These are phyloP conservation scores for Ilyonectria destructans DNA, from an alignment of 2,329 filamentous ascomycete genomes.

Conservation along the genomic window DNA sequence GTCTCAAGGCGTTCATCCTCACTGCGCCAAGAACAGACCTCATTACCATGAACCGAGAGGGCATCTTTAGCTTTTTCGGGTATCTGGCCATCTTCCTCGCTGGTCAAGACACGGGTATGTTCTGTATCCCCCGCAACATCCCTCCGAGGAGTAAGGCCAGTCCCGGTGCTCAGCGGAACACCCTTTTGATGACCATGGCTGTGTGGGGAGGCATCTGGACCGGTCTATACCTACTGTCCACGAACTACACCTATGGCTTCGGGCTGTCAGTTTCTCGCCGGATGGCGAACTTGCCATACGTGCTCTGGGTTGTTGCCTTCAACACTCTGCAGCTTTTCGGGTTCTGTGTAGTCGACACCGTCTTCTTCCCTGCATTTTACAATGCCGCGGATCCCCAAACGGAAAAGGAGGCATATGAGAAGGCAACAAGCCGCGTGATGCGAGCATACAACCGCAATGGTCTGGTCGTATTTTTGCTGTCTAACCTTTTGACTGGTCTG, in stretches of 20 bases:
- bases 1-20: constrained; percentile 87
- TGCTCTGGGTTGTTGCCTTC: constrained; percentile 93
- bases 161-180: constrained; percentile 66
- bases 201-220: constrained; percentile 80
- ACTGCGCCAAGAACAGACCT: constrained; percentile 85
- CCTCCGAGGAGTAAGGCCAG: constrained; percentile 60
- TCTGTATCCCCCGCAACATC: constrained; percentile 78
- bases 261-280: constrained; percentile 87
- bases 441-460: constrained; percentile 92
- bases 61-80: constrained; percentile 93
- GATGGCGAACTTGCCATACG: constrained; percentile 92
- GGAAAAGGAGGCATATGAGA: constrained; percentile 76
- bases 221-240: constrained; percentile 78
- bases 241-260: constrained; percentile 79
- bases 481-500: constrained; percentile 90
- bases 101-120: constrained; percentile 87
- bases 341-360: constrained; percentile 83
- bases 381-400: constrained; percentile 68
- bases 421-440: constrained; percentile 86
- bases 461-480: constrained; percentile 85
- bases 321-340: constrained; percentile 87
- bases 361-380: constrained; percentile 83
- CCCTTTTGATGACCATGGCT: constrained; percentile 75
- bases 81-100: constrained; percentile 96
- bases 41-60: constrained; percentile 92